Percentiles rank a stretch among this genome's conserved stretches.
Evolutionary conservation across 257 asterid species (phyloP).

Genomic region (Asclepias syriaca): DNA sequence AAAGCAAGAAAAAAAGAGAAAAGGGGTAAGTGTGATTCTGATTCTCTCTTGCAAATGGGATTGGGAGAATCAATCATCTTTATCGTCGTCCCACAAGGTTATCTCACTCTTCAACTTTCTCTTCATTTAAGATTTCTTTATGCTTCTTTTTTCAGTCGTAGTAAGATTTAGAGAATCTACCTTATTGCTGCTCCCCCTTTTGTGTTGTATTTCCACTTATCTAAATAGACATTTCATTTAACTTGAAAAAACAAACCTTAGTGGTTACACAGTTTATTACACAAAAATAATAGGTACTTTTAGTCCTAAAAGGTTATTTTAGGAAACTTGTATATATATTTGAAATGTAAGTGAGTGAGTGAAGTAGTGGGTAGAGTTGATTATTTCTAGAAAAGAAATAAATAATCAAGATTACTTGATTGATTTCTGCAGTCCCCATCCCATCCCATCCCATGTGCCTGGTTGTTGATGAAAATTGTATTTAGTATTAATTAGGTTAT

Average conservation of each 20-base stretch:
- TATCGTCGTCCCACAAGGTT: slow-evolving; percentile 9
- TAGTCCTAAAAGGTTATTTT: no score
- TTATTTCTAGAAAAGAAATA: neutral
- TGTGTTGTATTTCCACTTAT: slow-evolving; percentile 16
- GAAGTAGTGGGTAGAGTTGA: neutral
- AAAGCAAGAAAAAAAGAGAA: slow-evolving; percentile 1
- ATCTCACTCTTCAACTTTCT: slow-evolving; percentile 10
- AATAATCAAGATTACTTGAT: neutral
- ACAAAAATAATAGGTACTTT: no score
- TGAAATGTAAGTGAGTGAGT: neutral
- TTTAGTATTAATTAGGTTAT: slow-evolving; percentile 29
- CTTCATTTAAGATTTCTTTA: slow-evolving; percentile 17
- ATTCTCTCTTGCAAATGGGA: neutral
- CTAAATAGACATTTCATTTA: neutral
- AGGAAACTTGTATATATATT: no score
- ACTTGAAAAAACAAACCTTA: no score
- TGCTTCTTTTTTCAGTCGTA: neutral
- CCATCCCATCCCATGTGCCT: slow-evolving; percentile 31
- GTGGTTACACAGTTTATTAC: neutral
- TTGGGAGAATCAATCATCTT: neutral
- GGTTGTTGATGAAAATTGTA: slow-evolving; percentile 17
- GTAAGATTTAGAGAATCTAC: slow-evolving; percentile 5
- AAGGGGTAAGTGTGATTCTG: neutral
- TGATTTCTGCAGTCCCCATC: neutral
- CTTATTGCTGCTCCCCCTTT: neutral